phyloP scores from a whole-genome alignment of 805 yeast species.

The Priceomyces fermenticarens region DNA sequence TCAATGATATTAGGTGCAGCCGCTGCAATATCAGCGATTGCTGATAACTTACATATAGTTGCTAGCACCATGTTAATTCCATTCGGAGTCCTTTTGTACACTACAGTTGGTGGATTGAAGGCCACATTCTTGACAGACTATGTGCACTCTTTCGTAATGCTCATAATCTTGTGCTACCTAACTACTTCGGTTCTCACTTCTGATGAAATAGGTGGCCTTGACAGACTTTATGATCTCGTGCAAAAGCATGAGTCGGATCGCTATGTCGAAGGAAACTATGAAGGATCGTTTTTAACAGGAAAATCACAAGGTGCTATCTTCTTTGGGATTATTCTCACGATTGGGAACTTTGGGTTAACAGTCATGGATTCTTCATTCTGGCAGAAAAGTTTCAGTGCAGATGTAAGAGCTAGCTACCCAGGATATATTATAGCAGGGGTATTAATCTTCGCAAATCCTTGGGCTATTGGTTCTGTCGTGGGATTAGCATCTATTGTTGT shows the following conservation, averaged over 20 bases:
- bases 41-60: constrained; percentile 24
- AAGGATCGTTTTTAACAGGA: constrained; percentile 36
- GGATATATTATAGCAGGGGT: constrained; percentile 35
- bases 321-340: constrained; percentile 32
- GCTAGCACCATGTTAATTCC: constrained; percentile 27
- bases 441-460: constrained; percentile 28
- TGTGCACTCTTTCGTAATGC: constrained; percentile 23
- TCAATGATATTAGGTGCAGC: constrained; percentile 27
- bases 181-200: constrained; percentile 24
- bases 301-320: constrained; percentile 28
- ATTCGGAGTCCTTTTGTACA: constrained; percentile 43
- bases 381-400: constrained; percentile 39
- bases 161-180: constrained; percentile 23
- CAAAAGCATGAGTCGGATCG: constrained; percentile 13
- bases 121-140: constrained; percentile 51
- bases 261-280: constrained; percentile 28
- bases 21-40: constrained; percentile 24
- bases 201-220: constrained; percentile 24
- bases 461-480: constrained; percentile 34
- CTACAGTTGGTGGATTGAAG: constrained; percentile 49
- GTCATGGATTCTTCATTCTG: constrained; percentile 40
- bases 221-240: constrained; percentile 22
- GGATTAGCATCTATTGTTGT: constrained; percentile 32
- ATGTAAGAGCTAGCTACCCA: constrained; percentile 32
- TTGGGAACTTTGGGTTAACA: constrained; percentile 36